phyloP scores from a whole-genome alignment of 352 stramenopile species.

The Phytophthora tentaculata region DNA sequence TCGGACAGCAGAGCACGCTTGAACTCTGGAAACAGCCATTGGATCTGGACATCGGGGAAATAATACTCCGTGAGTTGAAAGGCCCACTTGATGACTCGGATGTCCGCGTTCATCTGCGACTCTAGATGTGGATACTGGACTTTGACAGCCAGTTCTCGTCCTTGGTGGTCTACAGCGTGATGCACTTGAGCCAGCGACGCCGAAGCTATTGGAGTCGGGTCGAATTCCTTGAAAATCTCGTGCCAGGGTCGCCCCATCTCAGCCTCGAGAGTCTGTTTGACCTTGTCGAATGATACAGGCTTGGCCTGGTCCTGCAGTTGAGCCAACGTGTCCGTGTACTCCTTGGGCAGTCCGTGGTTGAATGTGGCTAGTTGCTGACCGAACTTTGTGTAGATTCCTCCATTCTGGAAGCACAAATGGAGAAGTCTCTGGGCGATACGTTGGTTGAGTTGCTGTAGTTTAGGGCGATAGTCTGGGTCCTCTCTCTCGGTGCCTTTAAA shows the following conservation, averaged over 20 bases:
- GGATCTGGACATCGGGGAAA: slow-evolving; percentile 92
- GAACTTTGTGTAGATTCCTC: slow-evolving; percentile 98
- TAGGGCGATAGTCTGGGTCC: slow-evolving; percentile 60
- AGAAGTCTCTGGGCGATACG: slow-evolving; percentile 90
- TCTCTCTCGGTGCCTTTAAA: slow-evolving; percentile 51
- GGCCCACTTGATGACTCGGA: slow-evolving; percentile 73
- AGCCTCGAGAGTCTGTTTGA: slow-evolving; percentile 57
- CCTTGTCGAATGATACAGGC: slow-evolving; percentile 55
- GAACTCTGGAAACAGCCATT: slow-evolving; percentile 97
- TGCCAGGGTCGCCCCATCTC: slow-evolving; percentile 75
- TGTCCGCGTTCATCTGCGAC: slow-evolving; percentile 75
- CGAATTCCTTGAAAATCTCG: slow-evolving; percentile 92
- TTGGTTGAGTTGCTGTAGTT: slow-evolving; percentile 70
- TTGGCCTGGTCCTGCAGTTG: slow-evolving; percentile 94
- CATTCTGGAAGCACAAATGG: slow-evolving; percentile 92
- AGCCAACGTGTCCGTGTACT: slow-evolving; percentile 93
- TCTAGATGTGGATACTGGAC: slow-evolving; percentile 94
- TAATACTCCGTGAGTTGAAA: slow-evolving; percentile 71
- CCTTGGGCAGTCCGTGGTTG: slow-evolving; percentile 94
- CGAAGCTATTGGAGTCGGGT: slow-evolving; percentile 92
- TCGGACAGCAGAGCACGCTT: slow-evolving; percentile 75
- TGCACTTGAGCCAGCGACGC: slow-evolving; percentile 97
- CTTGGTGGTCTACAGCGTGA: slow-evolving; percentile 88
- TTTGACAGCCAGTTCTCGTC: slow-evolving; percentile 95
- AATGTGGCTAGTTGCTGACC: slow-evolving; percentile 97